Base-by-base conservation (phyloP, 768 basidiomycete species). In the Phanerodontia chrysosporium region DNA sequence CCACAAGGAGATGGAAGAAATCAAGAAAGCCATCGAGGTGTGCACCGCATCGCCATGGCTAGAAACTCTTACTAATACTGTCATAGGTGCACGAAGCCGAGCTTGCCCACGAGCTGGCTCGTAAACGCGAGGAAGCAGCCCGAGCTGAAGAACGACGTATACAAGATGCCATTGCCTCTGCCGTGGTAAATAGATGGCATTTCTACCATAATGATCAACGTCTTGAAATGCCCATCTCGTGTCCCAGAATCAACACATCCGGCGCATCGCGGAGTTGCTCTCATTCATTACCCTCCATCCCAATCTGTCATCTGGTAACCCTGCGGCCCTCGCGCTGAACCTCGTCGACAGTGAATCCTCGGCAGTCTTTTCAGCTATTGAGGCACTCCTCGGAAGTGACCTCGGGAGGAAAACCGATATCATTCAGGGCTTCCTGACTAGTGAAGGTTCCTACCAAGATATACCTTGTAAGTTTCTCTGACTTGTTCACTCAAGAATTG, bases 21-120 rank as follows among this genome's bases (percentile, higher is more conserved):
- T 94, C 45, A 89, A 88, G 72, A 93, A 90, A 70, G 83, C 81
- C 44, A 80, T 95, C 61, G 92, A 96, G 83, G 94, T 93, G 21
- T 49, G 29, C n/a, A 29, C 28, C 42, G 36, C 28, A 22, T 35
- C 14, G 25, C 32, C 29, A 32, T 39, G 9, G 30, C 28, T 55
- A 21, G 56, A 48, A 49, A 25, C n/a, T 16, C 51, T n/a, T 44
- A 21, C 55, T 45, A 16, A 42, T 44, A 30, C 22, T 28, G 35
- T 24, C 55, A 12, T 62, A 92, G 90, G 71, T 70, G 45, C 76
- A 87, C 63, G 90, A 92, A 73, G 74, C 80, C 1, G 89, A 89
- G 61, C 64, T 82, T 16, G 77, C 75, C 0, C 82, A 81, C 45
- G 84, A 89, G 63, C 66, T 83, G 25, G 75, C 81, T 13, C 66